phyloP scores from a whole-genome alignment of 768 basidiomycete species.

The Lactifluus piperatus region DNA sequence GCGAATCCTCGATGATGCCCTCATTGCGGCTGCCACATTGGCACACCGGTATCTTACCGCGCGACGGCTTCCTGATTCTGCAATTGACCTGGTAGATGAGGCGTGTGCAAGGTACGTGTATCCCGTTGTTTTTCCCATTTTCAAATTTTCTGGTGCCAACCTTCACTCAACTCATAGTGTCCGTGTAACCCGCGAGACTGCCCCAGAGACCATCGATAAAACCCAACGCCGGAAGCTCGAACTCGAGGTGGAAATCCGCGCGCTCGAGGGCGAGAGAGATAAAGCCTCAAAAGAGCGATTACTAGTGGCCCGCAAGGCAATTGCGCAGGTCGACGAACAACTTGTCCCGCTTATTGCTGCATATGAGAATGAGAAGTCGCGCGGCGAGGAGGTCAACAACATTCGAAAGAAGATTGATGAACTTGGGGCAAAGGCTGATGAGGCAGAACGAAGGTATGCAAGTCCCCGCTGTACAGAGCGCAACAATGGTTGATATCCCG shows the following conservation, averaged over 20 bases:
- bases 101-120: conserved; percentile 69
- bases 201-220: conserved; percentile 89
- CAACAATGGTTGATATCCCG: conserved; percentile 14
- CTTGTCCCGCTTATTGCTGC: conserved; percentile 74
- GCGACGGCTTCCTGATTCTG: conserved; percentile 71
- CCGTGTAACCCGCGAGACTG: conserved; percentile 88
- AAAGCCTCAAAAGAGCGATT: conserved; percentile 79
- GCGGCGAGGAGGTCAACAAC: conserved; percentile 70
- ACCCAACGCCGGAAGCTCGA: conserved; percentile 84
- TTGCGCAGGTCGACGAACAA: conserved; percentile 79
- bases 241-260: conserved; percentile 91
- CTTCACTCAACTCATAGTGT: conserved; percentile 38
- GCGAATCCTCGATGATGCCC: conserved; percentile 75
- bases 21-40: conserved; percentile 84
- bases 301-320: conserved; percentile 59
- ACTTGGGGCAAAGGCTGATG: conserved; percentile 83
- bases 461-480: neutral
- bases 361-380: conserved; percentile 80
- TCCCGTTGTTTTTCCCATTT: neutral
- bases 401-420: conserved; percentile 82
- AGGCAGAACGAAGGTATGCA: conserved; percentile 73
- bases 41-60: conserved; percentile 90
- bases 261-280: conserved; percentile 89
- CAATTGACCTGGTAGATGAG: conserved; percentile 90
- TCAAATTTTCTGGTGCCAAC: conserved; percentile 1